Evolutionary conservation across 116 monocot genomes (phyloP), one percentile per base, ranked within the genome.

Genomic region (Posidonia oceanica): DNA sequence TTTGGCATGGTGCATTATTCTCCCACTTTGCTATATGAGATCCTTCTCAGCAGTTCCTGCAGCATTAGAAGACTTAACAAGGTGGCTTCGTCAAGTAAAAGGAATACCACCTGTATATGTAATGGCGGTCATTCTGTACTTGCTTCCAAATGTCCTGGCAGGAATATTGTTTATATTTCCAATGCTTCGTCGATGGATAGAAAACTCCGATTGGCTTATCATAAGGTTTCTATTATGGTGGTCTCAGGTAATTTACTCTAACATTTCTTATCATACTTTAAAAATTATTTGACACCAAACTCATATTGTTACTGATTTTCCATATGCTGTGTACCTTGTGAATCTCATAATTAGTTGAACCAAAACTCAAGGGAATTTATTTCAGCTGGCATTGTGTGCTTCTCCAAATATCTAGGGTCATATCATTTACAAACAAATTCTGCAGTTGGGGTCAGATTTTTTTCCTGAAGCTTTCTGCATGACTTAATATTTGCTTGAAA

Each of bases 181-280:
- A 40, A 82, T 93, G 86, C 80, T 98, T 39, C 74, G 93, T 17
- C 73, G 90, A 58, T 87, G 93, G 85, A 98, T 93, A 56, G 93
- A 98, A 76, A 93, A 85, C 63, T 98, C 98, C 52, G 93, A 98
- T 78, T 98, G 90, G 90, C 87, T 80, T 70, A 74, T 98, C 38
- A 72, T 88, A 67, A 80, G 98, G 59, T 67, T 93, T 48, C 86
- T 98, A 57, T 68, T 98, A 48, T 98, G 98, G 98, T 98, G 98
- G 98, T 93, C 93, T 70, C 98, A 98, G 98, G 98, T 93, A n/a
- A 14, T 40, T 63, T 39, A 61, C 36, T 16, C 69, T 73, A 14
- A 29, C 17, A n/a, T 54, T 3, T 56, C 4, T 66, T 8, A 3
- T 5, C 38, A 37, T 54, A 39, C 41, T 65, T 65, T 7, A 7